Evolutionary conservation across 2,329 filamentous ascomycete species (phyloP).

Genomic region (Aspergillus sp.): DNA sequence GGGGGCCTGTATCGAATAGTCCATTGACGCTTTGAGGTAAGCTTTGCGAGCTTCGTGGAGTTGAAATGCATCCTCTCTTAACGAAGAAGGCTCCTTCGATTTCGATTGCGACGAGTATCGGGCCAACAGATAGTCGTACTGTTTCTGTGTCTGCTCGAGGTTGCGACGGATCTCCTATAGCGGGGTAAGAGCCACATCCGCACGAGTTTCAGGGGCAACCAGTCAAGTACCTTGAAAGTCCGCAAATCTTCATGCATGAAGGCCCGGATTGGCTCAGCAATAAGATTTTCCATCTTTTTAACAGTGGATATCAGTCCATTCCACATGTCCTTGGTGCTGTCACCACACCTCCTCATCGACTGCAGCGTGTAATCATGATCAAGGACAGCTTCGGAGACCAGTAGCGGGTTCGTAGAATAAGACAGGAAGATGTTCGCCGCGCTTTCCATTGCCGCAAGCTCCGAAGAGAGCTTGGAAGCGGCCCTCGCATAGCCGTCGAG

Average conservation of each 20-base stretch:
- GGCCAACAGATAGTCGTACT: constrained; percentile 77
- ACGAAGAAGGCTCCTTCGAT: constrained; percentile 85
- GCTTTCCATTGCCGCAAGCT: constrained; percentile 74
- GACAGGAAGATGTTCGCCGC: constrained; percentile 75
- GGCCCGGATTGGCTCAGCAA: constrained; percentile 77
- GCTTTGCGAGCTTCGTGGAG: constrained; percentile 88
- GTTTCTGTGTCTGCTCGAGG: constrained; percentile 78
- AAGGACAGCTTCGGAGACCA: constrained; percentile 78
- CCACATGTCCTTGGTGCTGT: constrained; percentile 89
- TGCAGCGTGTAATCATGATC: constrained; percentile 95
- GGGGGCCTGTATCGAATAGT: constrained; percentile 85
- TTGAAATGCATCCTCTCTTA: constrained; percentile 94
- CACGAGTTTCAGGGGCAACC: constrained; percentile 6
- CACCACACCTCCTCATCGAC: constrained; percentile 79
- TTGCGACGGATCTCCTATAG: constrained; percentile 67
- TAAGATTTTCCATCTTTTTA: constrained; percentile 73
- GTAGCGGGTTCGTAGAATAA: constrained; percentile 71
- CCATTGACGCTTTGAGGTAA: constrained; percentile 89
- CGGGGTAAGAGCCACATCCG: constrained; percentile 20
- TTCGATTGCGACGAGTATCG: constrained; percentile 85
- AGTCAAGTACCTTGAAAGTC: constrained; percentile 68
- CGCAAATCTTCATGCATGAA: constrained; percentile 80
- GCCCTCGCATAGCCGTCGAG: constrained; percentile 71
- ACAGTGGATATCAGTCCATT: constrained; percentile 70
- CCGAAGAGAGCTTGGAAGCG: constrained; percentile 62